Base-by-base conservation (phyloP, 768 basidiomycete genomes). In the Trametes maxima region DNA sequence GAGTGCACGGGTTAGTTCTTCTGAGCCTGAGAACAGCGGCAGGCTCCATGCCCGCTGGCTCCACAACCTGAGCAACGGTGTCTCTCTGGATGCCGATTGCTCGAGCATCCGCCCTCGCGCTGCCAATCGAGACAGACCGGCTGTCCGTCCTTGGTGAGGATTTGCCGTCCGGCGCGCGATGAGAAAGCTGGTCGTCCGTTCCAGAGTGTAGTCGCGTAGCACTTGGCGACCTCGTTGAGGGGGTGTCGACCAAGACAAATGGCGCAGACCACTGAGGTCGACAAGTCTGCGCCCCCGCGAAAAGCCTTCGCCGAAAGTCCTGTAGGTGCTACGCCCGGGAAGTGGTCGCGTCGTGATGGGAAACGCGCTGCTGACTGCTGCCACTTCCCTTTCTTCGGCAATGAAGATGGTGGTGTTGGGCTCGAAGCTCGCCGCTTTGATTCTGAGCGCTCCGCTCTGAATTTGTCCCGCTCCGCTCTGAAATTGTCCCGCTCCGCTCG, bases 21-120 rank as follows among this genome's bases (percentile, higher is more conserved):
- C 53, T 54, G 40, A 7, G 53, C 22, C 4, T 16, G 53, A 54
- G 53, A 16, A 19, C 53, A 54, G 13, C n/a, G 19, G 25, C 16
- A 8, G 40, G 53, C 53, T 7, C 53, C 53, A 54, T 54, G 53
- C 5, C 22, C 14, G 24, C 17, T 22, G 5, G 25, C 11, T n/a
- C 53, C 53, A 40, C 53, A 54, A 35, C 53, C 53, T 17, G 40
- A 54, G 40, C 53, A 54, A 13, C 8, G 3, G 11, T 54, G 53
- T n/a, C 53, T 1, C 19, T 44, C 25, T 25, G 17, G 42, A 24
- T 42, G 24, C 6, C 19, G 10, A 7, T 1, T 13, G 6, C 10
- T 16, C 8, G 22, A 17, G 25, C 53, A 54, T 2, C 53, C 53
- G 6, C 12, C 3, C 17, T 6, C 19, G 1, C 53, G 53, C 16